phyloP scores from a whole-genome alignment of 2,329 filamentous ascomycete genomes.

The Ceratocystis colombiana region DNA sequence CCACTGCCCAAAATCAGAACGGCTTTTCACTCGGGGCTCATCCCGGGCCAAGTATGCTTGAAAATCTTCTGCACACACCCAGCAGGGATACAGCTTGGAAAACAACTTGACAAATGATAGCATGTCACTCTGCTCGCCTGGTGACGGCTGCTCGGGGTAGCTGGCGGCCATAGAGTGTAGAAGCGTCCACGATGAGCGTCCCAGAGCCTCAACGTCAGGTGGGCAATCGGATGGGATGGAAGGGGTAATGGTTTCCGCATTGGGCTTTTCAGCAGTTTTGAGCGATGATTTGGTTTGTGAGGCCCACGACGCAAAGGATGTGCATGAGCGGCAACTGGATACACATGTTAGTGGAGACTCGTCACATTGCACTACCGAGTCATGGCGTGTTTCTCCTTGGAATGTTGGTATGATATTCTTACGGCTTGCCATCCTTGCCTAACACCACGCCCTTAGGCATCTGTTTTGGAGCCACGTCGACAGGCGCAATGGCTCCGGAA shows the following conservation, averaged over 20 bases:
- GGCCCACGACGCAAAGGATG: slow-evolving; percentile 54
- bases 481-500: slow-evolving; percentile 7
- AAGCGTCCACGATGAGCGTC: slow-evolving; percentile 84
- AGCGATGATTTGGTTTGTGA: slow-evolving; percentile 42
- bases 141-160: slow-evolving; percentile 63
- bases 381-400: not conserved
- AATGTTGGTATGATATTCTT: slow-evolving; percentile 32
- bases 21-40: slow-evolving; percentile 36
- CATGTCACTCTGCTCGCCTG: slow-evolving; percentile 63
- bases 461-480: slow-evolving; percentile 39
- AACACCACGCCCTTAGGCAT: slow-evolving; percentile 63
- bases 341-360: slow-evolving; percentile 8
- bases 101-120: slow-evolving; percentile 69
- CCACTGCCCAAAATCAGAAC: slow-evolving; percentile 56
- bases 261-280: slow-evolving; percentile 30
- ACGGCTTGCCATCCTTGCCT: slow-evolving; percentile 78
- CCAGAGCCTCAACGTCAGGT: slow-evolving; percentile 77
- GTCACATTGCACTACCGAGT: slow-evolving; percentile 4
- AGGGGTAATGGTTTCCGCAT: slow-evolving; percentile 30
- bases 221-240: slow-evolving; percentile 59
- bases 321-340: slow-evolving; percentile 60
- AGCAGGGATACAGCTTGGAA: slow-evolving; percentile 84
- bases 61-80: slow-evolving; percentile 90
- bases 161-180: slow-evolving; percentile 82
- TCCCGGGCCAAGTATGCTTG: slow-evolving; percentile 64